A percentile compares a stretch with the other conserved stretches of the same genome.
Conservation (phyloP, 805 yeast genomes). For the Ogataea pilisensis region DNA sequence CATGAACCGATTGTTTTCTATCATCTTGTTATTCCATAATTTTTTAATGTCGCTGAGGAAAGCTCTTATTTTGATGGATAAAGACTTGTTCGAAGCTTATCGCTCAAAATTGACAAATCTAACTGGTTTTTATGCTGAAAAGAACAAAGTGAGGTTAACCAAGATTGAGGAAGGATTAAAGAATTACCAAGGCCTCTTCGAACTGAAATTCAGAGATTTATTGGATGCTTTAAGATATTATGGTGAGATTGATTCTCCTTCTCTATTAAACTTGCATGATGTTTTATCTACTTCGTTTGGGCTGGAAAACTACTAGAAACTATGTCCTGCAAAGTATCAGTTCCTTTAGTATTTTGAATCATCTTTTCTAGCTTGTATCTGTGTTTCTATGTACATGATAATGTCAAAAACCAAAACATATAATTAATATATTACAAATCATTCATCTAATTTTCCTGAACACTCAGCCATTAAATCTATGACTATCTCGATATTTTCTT, state of each 20-base stretch:
- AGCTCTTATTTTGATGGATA: constrained; percentile 46
- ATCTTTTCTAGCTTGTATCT: too few species aligned
- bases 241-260: constrained; percentile 48
- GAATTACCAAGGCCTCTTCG: constrained; percentile 42
- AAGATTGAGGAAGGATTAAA: constrained; percentile 38
- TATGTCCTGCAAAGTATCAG: too few species aligned
- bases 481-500: constrained; percentile 68
- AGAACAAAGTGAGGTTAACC: constrained; percentile 38
- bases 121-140: constrained; percentile 35
- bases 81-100: constrained; percentile 39
- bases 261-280: constrained; percentile 39
- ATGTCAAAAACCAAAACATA: too few species aligned
- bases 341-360: too few species aligned
- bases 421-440: too few species aligned
- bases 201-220: constrained; percentile 41
- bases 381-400: not conserved
- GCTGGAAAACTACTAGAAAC: not conserved
- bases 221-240: constrained; percentile 41
- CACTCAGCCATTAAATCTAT: constrained; percentile 68
- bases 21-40: constrained; percentile 44
- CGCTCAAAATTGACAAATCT: constrained; percentile 33
- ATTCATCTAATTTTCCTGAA: constrained; percentile 29
- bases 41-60: constrained; percentile 51
- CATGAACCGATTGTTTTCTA: constrained; percentile 41
- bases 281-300: constrained; percentile 33